Conservation (phyloP, 495 filamentous ascomycete genomes). For the Neurospora sp. region DNA sequence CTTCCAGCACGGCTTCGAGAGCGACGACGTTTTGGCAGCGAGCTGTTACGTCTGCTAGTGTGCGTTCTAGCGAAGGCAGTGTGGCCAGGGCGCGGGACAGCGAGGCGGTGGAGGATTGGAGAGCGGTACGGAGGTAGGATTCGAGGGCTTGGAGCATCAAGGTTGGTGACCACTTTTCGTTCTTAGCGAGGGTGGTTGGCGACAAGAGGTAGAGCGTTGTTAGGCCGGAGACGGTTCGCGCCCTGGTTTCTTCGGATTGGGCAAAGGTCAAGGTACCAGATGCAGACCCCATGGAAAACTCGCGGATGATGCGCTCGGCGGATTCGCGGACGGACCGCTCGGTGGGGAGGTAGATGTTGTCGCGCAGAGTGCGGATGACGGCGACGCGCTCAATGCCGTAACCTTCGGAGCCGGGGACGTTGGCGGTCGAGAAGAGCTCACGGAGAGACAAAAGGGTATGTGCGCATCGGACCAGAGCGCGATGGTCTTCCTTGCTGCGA, state of each 20-base stretch:
- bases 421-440: constrained; percentile 55
- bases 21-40: constrained; percentile 86
- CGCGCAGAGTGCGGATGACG: constrained; percentile 55
- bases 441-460: constrained; percentile 64
- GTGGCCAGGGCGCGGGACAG: constrained; percentile 65
- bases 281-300: constrained; percentile 72
- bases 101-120: constrained; percentile 62
- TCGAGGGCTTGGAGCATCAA: constrained; percentile 69
- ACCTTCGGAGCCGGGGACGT: constrained; percentile 58
- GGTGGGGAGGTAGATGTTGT: constrained; percentile 54
- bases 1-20: constrained; percentile 66
- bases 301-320: constrained; percentile 70
- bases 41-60: constrained; percentile 69
- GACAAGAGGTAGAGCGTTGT: constrained; percentile 76
- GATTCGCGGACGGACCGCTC: constrained; percentile 56
- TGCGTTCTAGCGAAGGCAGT: constrained; percentile 71
- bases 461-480: constrained; percentile 66
- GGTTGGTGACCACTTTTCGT: constrained; percentile 50
- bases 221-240: constrained; percentile 61
- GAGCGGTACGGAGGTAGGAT: constrained; percentile 61
- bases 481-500: constrained; percentile 52
- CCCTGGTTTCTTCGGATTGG: constrained; percentile 68
- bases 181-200: constrained; percentile 38
- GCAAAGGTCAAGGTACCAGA: constrained; percentile 52
- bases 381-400: constrained; percentile 62